phyloP scores from a whole-genome alignment of 2,329 filamentous ascomycete species.

The Venturia asperata region DNA sequence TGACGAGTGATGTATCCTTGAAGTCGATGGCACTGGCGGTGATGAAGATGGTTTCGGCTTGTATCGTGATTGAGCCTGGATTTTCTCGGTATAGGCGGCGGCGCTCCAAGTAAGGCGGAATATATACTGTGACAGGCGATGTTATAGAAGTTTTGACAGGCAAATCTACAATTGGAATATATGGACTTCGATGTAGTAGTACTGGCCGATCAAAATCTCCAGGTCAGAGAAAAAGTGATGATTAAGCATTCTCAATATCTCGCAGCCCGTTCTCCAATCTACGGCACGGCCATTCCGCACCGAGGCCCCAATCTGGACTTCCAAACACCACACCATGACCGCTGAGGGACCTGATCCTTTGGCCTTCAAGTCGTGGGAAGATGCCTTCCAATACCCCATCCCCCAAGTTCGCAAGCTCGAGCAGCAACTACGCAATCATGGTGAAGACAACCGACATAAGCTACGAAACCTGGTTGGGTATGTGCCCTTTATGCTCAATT shows the following conservation, averaged over 20 bases:
- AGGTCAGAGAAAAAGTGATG: too few species aligned
- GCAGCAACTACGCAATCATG: slow-evolving; percentile 55
- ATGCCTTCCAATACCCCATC: slow-evolving; percentile 60
- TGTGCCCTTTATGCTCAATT: slow-evolving; percentile 22
- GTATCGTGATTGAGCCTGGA: not conserved
- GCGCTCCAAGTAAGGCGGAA: too few species aligned
- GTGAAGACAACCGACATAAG: slow-evolving; percentile 58
- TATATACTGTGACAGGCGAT: too few species aligned
- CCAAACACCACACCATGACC: slow-evolving; percentile 37
- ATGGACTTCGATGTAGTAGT: too few species aligned
- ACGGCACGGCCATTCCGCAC: not conserved
- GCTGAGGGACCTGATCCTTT: slow-evolving; percentile 50
- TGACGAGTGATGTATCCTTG: not conserved
- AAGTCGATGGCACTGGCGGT: not conserved
- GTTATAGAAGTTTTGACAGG: too few species aligned
- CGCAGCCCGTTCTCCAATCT: not conserved
- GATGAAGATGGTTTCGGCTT: not conserved
- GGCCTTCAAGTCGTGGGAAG: slow-evolving; percentile 55
- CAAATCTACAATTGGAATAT: too few species aligned
- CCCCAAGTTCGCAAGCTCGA: slow-evolving; percentile 56
- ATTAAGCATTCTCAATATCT: too few species aligned
- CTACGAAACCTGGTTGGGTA: slow-evolving; percentile 60
- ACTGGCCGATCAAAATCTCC: too few species aligned
- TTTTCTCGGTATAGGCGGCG: too few species aligned
- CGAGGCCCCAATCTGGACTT: not conserved